Evolutionary conservation across 2,329 filamentous ascomycete genomes (phyloP).

Genomic region (Colletotrichum sp.): DNA sequence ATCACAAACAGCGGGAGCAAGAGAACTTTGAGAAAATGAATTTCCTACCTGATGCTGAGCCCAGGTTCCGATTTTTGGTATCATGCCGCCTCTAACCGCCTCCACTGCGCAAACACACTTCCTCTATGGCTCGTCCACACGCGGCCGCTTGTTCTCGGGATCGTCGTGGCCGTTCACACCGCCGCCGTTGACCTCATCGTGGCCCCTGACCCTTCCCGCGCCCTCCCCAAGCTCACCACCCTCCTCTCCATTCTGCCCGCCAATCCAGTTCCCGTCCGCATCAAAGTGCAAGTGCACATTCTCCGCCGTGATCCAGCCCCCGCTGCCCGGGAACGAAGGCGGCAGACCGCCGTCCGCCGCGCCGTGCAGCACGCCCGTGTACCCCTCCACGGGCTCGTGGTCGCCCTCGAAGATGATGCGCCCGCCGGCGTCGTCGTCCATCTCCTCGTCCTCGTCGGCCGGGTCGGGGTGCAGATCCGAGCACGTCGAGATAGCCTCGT

Average conservation of each 20-base stretch:
- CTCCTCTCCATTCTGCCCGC: conserved; percentile 38
- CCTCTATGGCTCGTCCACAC: conserved; percentile 39
- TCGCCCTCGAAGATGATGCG: conserved; percentile 64
- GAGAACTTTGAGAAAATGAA: not conserved
- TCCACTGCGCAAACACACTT: not conserved
- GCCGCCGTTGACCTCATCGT: conserved; percentile 57
- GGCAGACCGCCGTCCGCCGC: conserved; percentile 57
- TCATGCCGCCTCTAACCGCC: not conserved
- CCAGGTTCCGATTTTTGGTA: not conserved
- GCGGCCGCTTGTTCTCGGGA: conserved; percentile 51
- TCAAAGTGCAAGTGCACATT: conserved; percentile 88
- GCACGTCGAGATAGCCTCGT: conserved; percentile 74
- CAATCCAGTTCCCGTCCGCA: conserved; percentile 79
- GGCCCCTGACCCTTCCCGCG: conserved; percentile 61
- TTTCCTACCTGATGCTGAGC: not conserved
- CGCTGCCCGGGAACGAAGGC: conserved; percentile 74
- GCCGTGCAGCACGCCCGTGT: conserved; percentile 59
- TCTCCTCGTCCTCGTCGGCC: conserved; percentile 58
- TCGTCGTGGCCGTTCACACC: conserved; percentile 48
- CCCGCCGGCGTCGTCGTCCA: conserved; percentile 56
- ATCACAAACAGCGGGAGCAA: not conserved
- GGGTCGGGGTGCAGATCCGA: conserved; percentile 79
- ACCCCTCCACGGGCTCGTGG: conserved; percentile 60
- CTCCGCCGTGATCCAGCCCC: conserved; percentile 89
- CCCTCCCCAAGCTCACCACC: conserved; percentile 66